These are phyloP conservation scores for Colletotrichum sp. DNA, from an alignment of 2,329 filamentous ascomycete genomes.

Conservation along the genomic window DNA sequence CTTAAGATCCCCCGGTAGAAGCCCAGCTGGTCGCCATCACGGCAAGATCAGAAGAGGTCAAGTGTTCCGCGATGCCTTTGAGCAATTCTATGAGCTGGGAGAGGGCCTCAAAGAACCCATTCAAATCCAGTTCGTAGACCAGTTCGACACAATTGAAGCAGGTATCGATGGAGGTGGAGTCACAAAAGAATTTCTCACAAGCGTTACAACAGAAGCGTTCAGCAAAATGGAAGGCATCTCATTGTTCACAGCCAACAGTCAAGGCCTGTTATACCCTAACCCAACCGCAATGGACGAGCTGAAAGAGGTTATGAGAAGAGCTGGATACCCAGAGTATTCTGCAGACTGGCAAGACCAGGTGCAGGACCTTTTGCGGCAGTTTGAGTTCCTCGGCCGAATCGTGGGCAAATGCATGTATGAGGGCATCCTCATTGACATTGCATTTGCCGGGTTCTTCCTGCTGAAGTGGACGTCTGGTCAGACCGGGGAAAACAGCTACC, in stretches of 20 bases:
- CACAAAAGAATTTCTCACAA: slow-evolving; percentile 95
- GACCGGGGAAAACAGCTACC: slow-evolving; percentile 74
- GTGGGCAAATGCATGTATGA: slow-evolving; percentile 98
- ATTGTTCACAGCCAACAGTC: slow-evolving; percentile 79
- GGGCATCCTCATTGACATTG: slow-evolving; percentile 90
- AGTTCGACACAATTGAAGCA: slow-evolving; percentile 85
- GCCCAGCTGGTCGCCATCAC: slow-evolving; percentile 66
- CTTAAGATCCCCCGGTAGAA: slow-evolving; percentile 27
- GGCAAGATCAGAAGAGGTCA: slow-evolving; percentile 80
- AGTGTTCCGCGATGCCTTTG: slow-evolving; percentile 85
- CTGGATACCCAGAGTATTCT: slow-evolving; percentile 57
- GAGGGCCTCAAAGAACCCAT: slow-evolving; percentile 92
- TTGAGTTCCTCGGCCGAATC: slow-evolving; percentile 90
- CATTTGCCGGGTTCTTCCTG: slow-evolving; percentile 94
- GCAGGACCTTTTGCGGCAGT: slow-evolving; percentile 70
- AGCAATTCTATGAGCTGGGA: slow-evolving; percentile 80
- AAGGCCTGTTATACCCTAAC: slow-evolving; percentile 89
- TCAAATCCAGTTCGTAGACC: slow-evolving; percentile 94
- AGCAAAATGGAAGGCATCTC: slow-evolving; percentile 60
- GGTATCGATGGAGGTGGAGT: slow-evolving; percentile 97
- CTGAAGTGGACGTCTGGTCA: slow-evolving; percentile 83
- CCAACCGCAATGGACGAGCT: slow-evolving; percentile 76
- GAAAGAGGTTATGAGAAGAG: slow-evolving; percentile 59
- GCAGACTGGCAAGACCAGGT: slow-evolving; percentile 63
- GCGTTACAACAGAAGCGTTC: slow-evolving; percentile 86